These are phyloP conservation scores for Hypoxylon sp. DNA, from an alignment of 2,329 filamentous ascomycete species.

Conservation along the genomic window DNA sequence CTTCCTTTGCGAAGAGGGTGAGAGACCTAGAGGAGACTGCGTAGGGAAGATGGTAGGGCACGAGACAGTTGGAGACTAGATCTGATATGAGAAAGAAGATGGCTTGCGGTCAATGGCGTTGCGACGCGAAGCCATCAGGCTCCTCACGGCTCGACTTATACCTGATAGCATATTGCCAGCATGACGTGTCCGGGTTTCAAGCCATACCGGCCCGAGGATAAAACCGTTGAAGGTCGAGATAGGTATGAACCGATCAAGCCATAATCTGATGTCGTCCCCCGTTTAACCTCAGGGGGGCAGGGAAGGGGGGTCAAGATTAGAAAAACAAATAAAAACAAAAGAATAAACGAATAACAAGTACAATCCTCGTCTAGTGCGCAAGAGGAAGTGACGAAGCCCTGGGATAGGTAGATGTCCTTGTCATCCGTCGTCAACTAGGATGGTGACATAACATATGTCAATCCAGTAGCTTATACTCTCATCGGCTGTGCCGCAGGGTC, in stretches of 20 bases:
- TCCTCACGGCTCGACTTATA: slow-evolving; percentile 10
- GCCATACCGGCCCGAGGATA: slow-evolving; percentile 10
- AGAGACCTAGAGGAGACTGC: slow-evolving; percentile 12
- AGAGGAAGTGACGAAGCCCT: slow-evolving; percentile 25
- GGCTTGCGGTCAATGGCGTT: slow-evolving; percentile 1
- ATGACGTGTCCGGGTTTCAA: slow-evolving; percentile 12
- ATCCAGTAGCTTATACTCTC: slow-evolving; percentile 7
- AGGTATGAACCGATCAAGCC: slow-evolving; percentile 18
- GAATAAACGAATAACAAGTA: slow-evolving; percentile 29
- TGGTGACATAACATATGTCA: slow-evolving; percentile 1
- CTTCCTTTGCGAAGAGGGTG: slow-evolving; percentile 6
- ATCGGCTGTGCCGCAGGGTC: slow-evolving; percentile 15
- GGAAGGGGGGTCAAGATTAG: too few species aligned
- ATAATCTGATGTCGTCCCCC: slow-evolving; percentile 15
- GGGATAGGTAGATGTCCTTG: slow-evolving; percentile 25
- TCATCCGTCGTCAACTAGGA: slow-evolving; percentile 3
- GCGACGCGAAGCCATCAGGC: slow-evolving; percentile 8
- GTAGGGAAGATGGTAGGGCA: slow-evolving; percentile 5
- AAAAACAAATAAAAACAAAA: too few species aligned
- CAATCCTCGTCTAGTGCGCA: slow-evolving; percentile 20
- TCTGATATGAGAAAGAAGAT: slow-evolving; percentile 2
- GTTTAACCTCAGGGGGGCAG: slow-evolving; percentile 14
- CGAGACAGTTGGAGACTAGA: neutral
- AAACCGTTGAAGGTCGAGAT: slow-evolving; percentile 23
- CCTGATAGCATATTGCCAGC: neutral